Percentiles rank a stretch among this genome's conserved stretches.
Evolutionary conservation across 1,284 basidiomycete species (phyloP).

Genomic region (Leccinum huronense): DNA sequence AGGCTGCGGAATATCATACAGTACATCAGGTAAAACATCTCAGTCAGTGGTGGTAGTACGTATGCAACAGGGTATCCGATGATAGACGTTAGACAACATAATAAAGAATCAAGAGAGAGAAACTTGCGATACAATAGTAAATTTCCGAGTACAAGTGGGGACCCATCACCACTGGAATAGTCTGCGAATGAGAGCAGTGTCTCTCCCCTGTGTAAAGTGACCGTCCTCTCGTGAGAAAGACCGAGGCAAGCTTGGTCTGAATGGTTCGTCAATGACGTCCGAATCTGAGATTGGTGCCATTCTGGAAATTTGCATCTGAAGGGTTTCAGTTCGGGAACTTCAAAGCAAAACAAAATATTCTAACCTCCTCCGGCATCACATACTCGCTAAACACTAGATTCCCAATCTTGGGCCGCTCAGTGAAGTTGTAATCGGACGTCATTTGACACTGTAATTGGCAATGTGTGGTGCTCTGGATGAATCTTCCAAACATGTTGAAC

Average conservation of each 20-base stretch:
- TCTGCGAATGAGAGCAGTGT: constrained; percentile 36
- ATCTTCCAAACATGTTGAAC: constrained; percentile 80
- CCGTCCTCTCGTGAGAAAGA: constrained; percentile 35
- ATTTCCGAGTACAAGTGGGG: constrained; percentile 25
- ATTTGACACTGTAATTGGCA: constrained; percentile 70
- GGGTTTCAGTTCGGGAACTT: constrained; percentile 9
- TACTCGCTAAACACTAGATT: constrained; percentile 50
- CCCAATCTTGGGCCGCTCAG: constrained; percentile 48
- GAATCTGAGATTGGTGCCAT: constrained; percentile 48
- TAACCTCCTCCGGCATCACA: constrained; percentile 66
- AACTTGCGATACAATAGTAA: constrained; percentile 32
- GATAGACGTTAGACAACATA: constrained; percentile 30
- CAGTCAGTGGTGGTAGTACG: constrained; percentile 37
- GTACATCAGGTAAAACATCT: constrained; percentile 27
- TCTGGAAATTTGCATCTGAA: constrained; percentile 58
- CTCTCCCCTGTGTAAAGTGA: constrained; percentile 34
- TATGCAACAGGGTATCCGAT: constrained; percentile 40
- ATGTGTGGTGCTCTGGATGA: constrained; percentile 65
- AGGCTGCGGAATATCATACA: constrained; percentile 29
- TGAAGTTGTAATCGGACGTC: constrained; percentile 57
- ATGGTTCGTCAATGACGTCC: constrained; percentile 42
- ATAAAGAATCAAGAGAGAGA: constrained; percentile 31
- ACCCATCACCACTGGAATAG: constrained; percentile 34
- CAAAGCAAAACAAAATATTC: constrained; percentile 17
- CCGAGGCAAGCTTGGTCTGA: constrained; percentile 34